Base-by-base conservation (phyloP, 805 yeast species). In the Saturnispora silvae region DNA sequence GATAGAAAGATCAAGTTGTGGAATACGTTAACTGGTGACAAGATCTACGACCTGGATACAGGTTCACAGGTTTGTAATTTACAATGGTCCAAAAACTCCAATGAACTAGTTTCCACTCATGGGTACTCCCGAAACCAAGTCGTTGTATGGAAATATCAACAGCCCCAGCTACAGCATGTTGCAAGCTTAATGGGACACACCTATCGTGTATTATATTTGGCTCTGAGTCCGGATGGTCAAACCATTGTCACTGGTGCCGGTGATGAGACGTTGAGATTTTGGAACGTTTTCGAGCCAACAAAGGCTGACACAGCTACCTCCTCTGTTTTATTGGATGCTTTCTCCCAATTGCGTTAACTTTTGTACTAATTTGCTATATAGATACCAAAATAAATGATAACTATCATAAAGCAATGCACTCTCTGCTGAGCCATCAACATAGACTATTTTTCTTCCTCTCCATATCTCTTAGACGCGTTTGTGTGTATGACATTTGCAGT, bases 171-270 rank as follows among this genome's bases (percentile, higher is more conserved):
- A 87, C 82, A 84, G 47, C 97, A 89, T 48, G 75, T 92, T 24
- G 96, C 96, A 0, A 83, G 87, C 17, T 69, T 92, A 38, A 84
- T 94, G 11, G 98, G 97, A 0, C 98, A 92, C 54, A 84, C 95
- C 1, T 84, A 81, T 53, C 68, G 98, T 44, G 97, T 92, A 10
- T 64, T 92, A 34, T 92, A 92, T 55, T 64, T 92, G 48, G 75
- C 95, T 4, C 67, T 89, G 61, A 81, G 95, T 15, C 95, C 96
- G 0, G 97, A 92, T 60, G 98, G 98, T 1, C 86, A 84, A 44
- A 86, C 96, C 0, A 81, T 92, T 11, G 98, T 89, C 3, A 87
- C 98, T 0, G 98, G 98, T 2, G 96, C 98, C 1, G 98, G 97
- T 4, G 98, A 92, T 60, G 98, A 92, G 57, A 92, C 98, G 0